These are phyloP conservation scores for Persicaria maculosa DNA, from an alignment of 148 eudicot species.

Conservation along the genomic window DNA sequence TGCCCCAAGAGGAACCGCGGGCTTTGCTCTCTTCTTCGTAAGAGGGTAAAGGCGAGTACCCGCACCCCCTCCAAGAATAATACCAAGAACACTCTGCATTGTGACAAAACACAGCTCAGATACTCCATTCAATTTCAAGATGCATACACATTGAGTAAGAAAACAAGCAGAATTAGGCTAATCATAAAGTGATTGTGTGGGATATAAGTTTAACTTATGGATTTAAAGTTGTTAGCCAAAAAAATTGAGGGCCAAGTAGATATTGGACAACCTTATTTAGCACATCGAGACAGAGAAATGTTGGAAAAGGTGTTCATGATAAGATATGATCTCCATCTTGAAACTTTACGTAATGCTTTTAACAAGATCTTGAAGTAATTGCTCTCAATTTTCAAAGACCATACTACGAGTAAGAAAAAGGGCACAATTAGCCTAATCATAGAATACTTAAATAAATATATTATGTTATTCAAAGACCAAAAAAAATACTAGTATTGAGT, in stretches of 20 bases:
- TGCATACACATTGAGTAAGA: background rate
- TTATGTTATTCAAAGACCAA: no score
- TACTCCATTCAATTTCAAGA: background rate
- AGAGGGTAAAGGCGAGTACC: constrained; percentile 94
- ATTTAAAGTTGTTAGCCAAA: background rate
- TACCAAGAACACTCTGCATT: constrained; percentile 83
- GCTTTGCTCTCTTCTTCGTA: constrained; percentile 93
- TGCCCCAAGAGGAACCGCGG: constrained; percentile 92
- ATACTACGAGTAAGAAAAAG: no score
- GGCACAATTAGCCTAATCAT: no score
- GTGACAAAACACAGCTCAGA: background rate
- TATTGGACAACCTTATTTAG: background rate
- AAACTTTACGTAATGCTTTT: background rate
- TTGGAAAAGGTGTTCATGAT: background rate
- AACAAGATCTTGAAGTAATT: background rate
- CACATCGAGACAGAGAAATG: background rate
- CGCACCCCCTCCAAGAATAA: constrained; percentile 98
- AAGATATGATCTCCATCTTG: background rate
- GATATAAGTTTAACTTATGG: no score
- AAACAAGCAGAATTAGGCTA: background rate
- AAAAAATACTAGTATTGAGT: no score
- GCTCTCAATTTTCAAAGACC: background rate
- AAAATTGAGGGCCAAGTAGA: background rate
- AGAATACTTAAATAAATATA: no score
- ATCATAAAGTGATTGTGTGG: background rate